A percentile compares a stretch with the other conserved stretches of the same genome.
Evolutionary conservation across 177 flowering plant species (phyloP).

Genomic region (Vitis hybrid): DNA sequence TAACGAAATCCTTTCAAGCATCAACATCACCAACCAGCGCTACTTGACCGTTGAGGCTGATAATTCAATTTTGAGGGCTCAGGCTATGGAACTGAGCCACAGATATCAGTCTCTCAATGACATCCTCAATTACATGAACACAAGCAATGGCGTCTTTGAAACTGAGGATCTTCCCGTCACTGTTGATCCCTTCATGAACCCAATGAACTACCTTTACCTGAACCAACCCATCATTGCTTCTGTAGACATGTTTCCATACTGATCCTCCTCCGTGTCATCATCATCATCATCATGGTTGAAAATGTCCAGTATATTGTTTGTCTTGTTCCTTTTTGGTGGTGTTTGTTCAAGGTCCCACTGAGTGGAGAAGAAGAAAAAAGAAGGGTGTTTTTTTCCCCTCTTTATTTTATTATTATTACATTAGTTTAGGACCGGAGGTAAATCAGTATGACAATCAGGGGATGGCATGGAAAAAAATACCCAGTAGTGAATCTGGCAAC

Average conservation of each 20-base stretch:
- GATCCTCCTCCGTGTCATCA: conserved; percentile 9
- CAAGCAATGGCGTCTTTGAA: conserved; percentile 27
- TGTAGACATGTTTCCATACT: conserved; percentile 55
- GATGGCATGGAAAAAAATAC: background rate
- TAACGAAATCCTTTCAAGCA: conserved; percentile 42
- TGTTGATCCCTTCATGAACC: conserved; percentile 33
- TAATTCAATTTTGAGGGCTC: conserved; percentile 68
- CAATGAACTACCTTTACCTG: conserved; percentile 40
- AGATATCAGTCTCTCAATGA: conserved; percentile 65
- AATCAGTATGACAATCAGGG: background rate
- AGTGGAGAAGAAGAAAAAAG: conserved; percentile 4
- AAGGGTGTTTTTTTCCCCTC: background rate
- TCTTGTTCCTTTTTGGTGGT: conserved; percentile 5
- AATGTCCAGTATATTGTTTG: background rate
- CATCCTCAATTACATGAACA: conserved; percentile 42
- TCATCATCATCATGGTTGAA: background rate
- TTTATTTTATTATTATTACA: background rate
- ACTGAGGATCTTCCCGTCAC: conserved; percentile 11
- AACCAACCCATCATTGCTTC: conserved; percentile 76
- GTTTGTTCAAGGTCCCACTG: conserved; percentile 12
- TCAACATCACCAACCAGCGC: conserved; percentile 55
- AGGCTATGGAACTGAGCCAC: conserved; percentile 55
- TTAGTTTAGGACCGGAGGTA: background rate
- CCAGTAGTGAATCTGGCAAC: background rate
- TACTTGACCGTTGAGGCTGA: conserved; percentile 57